Evolutionary conservation across 176 grass and related monocot genomes (phyloP).

Genomic region (Rhynchospora tenuis): DNA sequence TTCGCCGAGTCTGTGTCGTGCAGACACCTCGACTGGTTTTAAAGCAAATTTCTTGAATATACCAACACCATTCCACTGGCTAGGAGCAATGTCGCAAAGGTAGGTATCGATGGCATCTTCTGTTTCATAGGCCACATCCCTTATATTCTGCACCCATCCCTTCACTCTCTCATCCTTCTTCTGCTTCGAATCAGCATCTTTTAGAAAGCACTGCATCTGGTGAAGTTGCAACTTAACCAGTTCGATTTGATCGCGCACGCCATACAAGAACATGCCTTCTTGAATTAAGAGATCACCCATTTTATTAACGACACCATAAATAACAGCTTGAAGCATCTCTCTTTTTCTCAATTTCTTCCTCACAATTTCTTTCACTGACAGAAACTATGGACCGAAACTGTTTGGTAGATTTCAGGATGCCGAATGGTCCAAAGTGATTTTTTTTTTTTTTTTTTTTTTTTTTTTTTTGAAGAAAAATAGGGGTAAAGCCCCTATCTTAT

Average conservation of each 20-base stretch:
- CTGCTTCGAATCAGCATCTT: neutral
- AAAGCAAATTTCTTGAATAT: neutral
- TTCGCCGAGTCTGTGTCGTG: neutral
- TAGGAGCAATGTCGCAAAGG: neutral
- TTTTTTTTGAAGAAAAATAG: neutral
- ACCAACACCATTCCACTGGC: neutral
- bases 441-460: too few species aligned
- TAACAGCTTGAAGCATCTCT: neutral
- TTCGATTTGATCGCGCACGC: neutral
- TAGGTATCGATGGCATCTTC: neutral
- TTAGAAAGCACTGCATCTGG: conserved; percentile 1
- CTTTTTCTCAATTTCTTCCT: neutral
- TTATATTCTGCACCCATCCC: neutral
- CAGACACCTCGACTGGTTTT: neutral
- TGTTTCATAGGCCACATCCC: neutral
- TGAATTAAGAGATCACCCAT: neutral
- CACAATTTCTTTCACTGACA: neutral
- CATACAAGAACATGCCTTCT: neutral
- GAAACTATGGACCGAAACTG: neutral
- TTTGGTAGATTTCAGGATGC: neutral
- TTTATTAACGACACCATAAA: neutral
- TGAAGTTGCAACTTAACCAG: neutral
- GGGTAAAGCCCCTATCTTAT: too few species aligned
- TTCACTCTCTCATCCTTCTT: conserved; percentile 4
- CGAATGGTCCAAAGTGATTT: neutral